Conservation (phyloP, 202 grass and related monocot genomes). For the Cymbopogon flexuosus region DNA sequence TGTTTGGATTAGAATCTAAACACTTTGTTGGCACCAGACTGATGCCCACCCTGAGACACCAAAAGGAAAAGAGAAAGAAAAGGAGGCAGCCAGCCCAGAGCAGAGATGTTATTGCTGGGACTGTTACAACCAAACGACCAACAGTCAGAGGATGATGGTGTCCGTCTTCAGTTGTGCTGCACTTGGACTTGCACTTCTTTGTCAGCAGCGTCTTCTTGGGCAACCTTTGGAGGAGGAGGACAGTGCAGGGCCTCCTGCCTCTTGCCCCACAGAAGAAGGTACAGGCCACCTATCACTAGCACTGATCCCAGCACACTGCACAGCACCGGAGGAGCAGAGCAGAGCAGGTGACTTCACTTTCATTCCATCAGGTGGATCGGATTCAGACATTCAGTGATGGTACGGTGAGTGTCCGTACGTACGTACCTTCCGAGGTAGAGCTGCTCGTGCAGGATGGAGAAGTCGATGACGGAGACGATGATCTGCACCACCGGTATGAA, state of each 20-base stretch:
- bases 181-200: constrained; percentile 30
- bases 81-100: not conserved
- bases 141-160: not conserved
- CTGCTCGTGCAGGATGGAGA: constrained; percentile 60
- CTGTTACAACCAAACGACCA: constrained; percentile 1
- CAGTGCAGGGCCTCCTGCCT: constrained; percentile 47
- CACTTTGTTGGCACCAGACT: constrained; percentile 12
- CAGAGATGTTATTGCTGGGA: constrained; percentile 28
- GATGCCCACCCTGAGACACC: not conserved
- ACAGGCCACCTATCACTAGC: constrained; percentile 71
- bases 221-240: constrained; percentile 36
- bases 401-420: too few species aligned
- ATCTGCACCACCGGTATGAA: constrained; percentile 88
- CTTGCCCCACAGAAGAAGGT: constrained; percentile 87
- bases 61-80: not conserved
- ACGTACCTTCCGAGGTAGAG: constrained; percentile 79
- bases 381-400: not conserved
- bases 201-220: constrained; percentile 17
- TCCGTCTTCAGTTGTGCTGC: constrained; percentile 33
- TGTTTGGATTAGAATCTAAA: constrained; percentile 42
- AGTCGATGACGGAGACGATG: constrained; percentile 68
- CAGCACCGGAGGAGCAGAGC: not conserved
- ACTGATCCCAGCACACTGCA: constrained; percentile 66
- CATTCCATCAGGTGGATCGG: not conserved
- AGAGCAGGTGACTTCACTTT: not conserved